Evolutionary conservation across 768 basidiomycete genomes (phyloP), one percentile per base, ranked within the genome.

Genomic region (Lactarius hatsudake): DNA sequence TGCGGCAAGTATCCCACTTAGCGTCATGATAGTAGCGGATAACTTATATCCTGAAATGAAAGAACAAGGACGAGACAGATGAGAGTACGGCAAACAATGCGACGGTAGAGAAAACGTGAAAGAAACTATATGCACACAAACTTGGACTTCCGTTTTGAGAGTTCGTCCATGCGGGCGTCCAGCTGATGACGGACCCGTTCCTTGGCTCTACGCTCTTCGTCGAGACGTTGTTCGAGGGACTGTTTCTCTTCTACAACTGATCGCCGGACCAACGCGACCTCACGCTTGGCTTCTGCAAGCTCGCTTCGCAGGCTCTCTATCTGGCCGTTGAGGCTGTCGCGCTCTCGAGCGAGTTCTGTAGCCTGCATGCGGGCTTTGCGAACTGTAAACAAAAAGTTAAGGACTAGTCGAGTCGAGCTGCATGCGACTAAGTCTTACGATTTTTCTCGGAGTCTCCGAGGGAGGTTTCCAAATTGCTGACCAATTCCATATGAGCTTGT

Each of bases 341-440:
- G 87, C 77, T 96, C 94, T 59, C 90, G 84, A 12, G 90, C 90
- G 45, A 95, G 79, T 74, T 96, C 94, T 63, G 91, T 93, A 23
- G 93, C 92, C 75, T 96, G 94, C 87, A 94, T 89, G 43, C 94
- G 91, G 7, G 94, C 90, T 78, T 96, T 96, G 67, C 95, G 91
- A 63, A 96, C 92, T 94, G 72, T 40, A 63, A 36, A 62, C 17
- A 48, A 59, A 45, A 26, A 59, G 61, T 9, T 56, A 54, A 12
- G 43, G 34, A n/a, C n/a, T 13, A 26, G 23, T 53, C 15, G 23
- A 15, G 13, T 30, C 7, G 23, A 23, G 23, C 6, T 20, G 28
- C 12, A 18, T 8, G 64, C 13, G 10, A 45, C 48, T 20, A 56
- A 61, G 15, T 86, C 93, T 79, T 77, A 94, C 93, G 81, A 74